Base-by-base conservation (phyloP, 192 early-diverging fungal species). In the Coemansia reversa region DNA sequence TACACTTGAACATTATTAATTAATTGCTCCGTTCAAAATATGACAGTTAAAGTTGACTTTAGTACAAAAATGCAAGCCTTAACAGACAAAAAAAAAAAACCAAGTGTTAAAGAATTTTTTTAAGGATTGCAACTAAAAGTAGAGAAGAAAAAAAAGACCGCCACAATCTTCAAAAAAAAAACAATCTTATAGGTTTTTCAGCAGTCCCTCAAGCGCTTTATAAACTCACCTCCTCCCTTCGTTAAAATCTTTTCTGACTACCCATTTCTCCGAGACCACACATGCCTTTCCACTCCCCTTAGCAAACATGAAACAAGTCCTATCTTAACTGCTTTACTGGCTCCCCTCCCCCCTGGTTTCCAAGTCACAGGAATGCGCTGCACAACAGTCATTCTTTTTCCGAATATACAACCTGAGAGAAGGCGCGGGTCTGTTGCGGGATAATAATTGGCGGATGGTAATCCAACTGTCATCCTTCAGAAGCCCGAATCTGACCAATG, bases 1-100 rank as follows among this genome's bases (percentile, higher is more conserved):
- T 67, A 62, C 76, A 79, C 68, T 58, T 69, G 60, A 79, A 62
- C 76, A 79, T 79, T 4, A 23, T 69, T 16, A 49, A 32, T 4
- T 18, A 2, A 2, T 57, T 6, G 16, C n/a, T 25, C 23, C 23
- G 53, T 29, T 29, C 5, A n/a, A 32, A 39, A 60, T 30, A 52
- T 19, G 18, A 52, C 18, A 62, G 33, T 33, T 14, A 27, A 39
- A 57, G 14, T 9, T 16, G 23, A 29, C 24, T 53, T 11, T 9
- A 27, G 14, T 14, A 8, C 52, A 12, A 53, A 12, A 53, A 27
- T 53, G 52, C 24, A 22, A 27, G 24, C 11, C 9, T 29, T 29
- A 30, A 52, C 30, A 57, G 23, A 61, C 47, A 51, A 42, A 61
- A 19, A 57, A 18, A 61, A 29, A 51, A 42, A 61, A 19, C 27